phyloP scores from a whole-genome alignment of 2,329 filamentous ascomycete genomes.

The Neofusicoccum sp. region DNA sequence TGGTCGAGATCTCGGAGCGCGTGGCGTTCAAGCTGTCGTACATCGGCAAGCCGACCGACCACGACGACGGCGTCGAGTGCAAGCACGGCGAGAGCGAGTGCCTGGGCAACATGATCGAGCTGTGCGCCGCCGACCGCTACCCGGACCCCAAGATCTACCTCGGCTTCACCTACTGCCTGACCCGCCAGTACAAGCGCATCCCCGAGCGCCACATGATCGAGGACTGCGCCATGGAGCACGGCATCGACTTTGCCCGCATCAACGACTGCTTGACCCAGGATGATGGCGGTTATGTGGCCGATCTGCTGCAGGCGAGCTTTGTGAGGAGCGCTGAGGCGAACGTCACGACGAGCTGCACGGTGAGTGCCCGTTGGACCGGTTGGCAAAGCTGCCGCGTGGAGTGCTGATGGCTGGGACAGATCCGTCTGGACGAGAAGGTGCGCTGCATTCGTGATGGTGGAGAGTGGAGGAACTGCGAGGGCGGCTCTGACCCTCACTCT shows the following conservation, averaged over 20 bases:
- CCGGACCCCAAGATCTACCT: slow-evolving; percentile 83
- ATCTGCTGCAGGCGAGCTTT: slow-evolving; percentile 67
- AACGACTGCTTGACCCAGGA: slow-evolving; percentile 80
- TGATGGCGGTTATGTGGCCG: slow-evolving; percentile 68
- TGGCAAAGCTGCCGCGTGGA: too few relatives aligned
- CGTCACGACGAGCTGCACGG: slow-evolving; percentile 49
- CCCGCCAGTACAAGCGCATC: slow-evolving; percentile 71
- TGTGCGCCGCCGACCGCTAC: slow-evolving; percentile 82
- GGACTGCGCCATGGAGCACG: slow-evolving; percentile 87
- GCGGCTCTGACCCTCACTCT: slow-evolving; percentile 65
- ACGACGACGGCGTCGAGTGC: slow-evolving; percentile 81
- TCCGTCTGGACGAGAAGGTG: slow-evolving; percentile 69
- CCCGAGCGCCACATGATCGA: slow-evolving; percentile 76
- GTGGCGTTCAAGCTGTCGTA: slow-evolving; percentile 90
- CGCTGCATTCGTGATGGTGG: slow-evolving; percentile 82
- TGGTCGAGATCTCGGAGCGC: slow-evolving; percentile 77
- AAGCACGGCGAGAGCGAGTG: slow-evolving; percentile 88
- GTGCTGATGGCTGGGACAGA: slow-evolving; percentile 13
- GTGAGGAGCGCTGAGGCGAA: slow-evolving; percentile 54
- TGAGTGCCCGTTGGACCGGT: not conserved
- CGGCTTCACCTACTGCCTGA: slow-evolving; percentile 90
- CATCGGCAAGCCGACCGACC: slow-evolving; percentile 74
- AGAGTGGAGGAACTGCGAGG: slow-evolving; percentile 75
- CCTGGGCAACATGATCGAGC: slow-evolving; percentile 89
- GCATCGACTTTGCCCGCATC: slow-evolving; percentile 75